A percentile compares a stretch with the other conserved stretches of the same genome.
These are phyloP conservation scores for Vigna unguiculata DNA, from an alignment of 306 rosid genomes.

Conservation along the genomic window DNA sequence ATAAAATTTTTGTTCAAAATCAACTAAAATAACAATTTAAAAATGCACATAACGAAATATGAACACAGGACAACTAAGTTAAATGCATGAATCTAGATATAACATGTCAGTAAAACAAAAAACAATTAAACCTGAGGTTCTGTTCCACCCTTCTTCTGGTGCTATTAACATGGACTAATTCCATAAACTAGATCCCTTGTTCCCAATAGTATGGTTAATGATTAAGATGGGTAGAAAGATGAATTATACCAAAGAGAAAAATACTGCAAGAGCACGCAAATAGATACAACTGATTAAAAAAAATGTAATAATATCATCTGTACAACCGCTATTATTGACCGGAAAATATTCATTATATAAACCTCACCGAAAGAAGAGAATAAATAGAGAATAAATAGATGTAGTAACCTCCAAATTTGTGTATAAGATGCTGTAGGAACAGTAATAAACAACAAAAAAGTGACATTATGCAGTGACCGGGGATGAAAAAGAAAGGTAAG, in stretches of 20 bases:
- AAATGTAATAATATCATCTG: slow-evolving; percentile 34
- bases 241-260: slow-evolving; percentile 7
- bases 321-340: slow-evolving; percentile 49
- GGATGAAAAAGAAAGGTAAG: slow-evolving; percentile 28
- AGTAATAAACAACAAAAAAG: slow-evolving; percentile 44
- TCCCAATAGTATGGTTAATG: slow-evolving; percentile 10
- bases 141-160: not conserved
- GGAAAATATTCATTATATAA: slow-evolving; percentile 34
- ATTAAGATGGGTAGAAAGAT: slow-evolving; percentile 11
- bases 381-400: slow-evolving; percentile 52
- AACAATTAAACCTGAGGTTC: not conserved
- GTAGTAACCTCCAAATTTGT: slow-evolving; percentile 53
- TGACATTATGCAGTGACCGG: slow-evolving; percentile 27
- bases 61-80: not conserved
- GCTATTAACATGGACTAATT: not conserved
- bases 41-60: not conserved
- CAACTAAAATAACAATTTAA: not conserved
- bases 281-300: not conserved
- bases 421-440: slow-evolving; percentile 52
- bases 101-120: not conserved
- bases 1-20: too few species aligned
- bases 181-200: slow-evolving; percentile 4
- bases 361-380: slow-evolving; percentile 44
- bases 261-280: not conserved
- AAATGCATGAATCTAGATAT: not conserved